phyloP scores from a whole-genome alignment of 2,329 filamentous ascomycete genomes.

The Pestalotiopsis sp. region DNA sequence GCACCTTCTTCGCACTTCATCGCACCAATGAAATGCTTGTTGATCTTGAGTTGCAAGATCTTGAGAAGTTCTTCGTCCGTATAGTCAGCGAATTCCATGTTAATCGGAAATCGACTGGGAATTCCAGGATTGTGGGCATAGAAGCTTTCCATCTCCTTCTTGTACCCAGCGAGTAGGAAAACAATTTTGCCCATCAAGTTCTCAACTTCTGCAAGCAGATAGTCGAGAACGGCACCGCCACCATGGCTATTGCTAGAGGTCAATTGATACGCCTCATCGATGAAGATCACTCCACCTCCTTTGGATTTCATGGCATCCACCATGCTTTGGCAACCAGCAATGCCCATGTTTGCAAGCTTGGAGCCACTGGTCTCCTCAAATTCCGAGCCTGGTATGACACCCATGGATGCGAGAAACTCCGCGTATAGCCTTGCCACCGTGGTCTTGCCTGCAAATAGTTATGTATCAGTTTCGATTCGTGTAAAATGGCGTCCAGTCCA shows the following conservation, averaged over 20 bases:
- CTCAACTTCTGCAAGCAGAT: conserved; percentile 72
- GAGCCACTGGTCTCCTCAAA: conserved; percentile 74
- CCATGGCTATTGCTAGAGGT: conserved; percentile 58
- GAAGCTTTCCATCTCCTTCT: conserved; percentile 75
- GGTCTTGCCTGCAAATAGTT: conserved; percentile 60
- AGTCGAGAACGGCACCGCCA: conserved; percentile 69
- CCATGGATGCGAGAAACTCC: conserved; percentile 63
- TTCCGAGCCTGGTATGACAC: conserved; percentile 60
- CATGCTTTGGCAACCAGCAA: conserved; percentile 58
- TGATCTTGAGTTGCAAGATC: conserved; percentile 61
- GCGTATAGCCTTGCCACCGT: conserved; percentile 75
- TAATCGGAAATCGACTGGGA: conserved; percentile 67
- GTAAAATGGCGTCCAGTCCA: not conserved
- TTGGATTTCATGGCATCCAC: conserved; percentile 58
- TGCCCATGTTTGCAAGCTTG: conserved; percentile 64
- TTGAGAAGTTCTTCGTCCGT: conserved; percentile 63
- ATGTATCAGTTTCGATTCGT: conserved; percentile 11
- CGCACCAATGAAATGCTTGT: conserved; percentile 51
- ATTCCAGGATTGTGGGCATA: conserved; percentile 76
- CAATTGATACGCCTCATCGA: conserved; percentile 81
- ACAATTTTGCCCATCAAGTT: conserved; percentile 71
- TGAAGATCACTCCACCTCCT: conserved; percentile 73
- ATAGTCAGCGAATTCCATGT: conserved; percentile 72
- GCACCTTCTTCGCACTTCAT: conserved; percentile 65
- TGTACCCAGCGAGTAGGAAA: conserved; percentile 75